Conservation (phyloP, 2,329 filamentous ascomycete species). For the Colletotrichum gloeosporioides region DNA sequence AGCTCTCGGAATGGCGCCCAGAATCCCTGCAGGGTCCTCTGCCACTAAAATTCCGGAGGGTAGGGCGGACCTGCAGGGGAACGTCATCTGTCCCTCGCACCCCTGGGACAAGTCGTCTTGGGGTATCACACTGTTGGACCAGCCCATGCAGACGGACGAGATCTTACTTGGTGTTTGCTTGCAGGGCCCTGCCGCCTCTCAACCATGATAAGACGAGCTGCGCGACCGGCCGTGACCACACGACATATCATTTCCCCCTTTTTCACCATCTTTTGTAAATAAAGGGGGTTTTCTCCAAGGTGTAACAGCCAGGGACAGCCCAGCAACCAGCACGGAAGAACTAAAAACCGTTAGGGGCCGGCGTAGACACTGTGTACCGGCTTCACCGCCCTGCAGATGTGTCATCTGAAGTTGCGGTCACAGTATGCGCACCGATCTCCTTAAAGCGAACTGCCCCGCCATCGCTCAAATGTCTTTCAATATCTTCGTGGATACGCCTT, state of each 20-base stretch:
- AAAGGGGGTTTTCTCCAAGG: background rate
- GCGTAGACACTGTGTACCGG: conserved; percentile 1
- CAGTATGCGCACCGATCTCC: background rate
- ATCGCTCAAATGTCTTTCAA: conserved; percentile 12
- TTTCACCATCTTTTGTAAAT: background rate
- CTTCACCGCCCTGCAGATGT: background rate
- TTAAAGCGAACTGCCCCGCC: conserved; percentile 11
- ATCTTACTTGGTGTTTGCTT: background rate
- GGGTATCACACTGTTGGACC: conserved; percentile 1
- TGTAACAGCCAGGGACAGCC: background rate
- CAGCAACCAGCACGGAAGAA: background rate
- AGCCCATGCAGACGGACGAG: background rate
- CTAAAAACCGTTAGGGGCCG: background rate
- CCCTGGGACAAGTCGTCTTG: conserved; percentile 9
- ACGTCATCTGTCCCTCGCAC: conserved; percentile 18
- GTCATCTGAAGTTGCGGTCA: conserved; percentile 10
- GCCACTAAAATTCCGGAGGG: background rate
- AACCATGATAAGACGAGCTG: background rate
- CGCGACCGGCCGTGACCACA: background rate
- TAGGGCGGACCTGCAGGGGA: conserved; percentile 18
- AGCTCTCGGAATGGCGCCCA: conserved; percentile 11
- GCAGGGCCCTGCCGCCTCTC: background rate
- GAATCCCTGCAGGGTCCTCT: conserved; percentile 14
- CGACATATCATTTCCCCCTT: background rate
- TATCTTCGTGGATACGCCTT: conserved; percentile 14